Evolutionary conservation across 345 rosid genomes (phyloP), one percentile per base, ranked within the genome.

Genomic region (Combretum micranthum): DNA sequence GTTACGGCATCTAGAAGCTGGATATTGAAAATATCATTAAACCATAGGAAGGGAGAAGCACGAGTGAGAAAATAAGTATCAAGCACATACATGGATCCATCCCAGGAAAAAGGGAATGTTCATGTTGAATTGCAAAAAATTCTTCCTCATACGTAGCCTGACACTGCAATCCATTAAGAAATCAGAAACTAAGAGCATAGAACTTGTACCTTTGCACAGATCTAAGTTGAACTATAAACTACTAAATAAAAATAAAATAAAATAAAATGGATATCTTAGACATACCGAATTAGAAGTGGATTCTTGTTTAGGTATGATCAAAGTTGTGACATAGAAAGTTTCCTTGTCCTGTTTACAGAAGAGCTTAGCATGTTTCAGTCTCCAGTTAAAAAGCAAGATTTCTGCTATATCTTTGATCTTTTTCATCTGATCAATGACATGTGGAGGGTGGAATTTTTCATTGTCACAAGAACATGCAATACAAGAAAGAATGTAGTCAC

Each of bases 231-330:
- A 43, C 44, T 2, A 22, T 20, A 17, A 22, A 16, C 6, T 13
- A 17, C 3, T 15, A 0, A 14, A 42, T 25, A 53, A 46, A 53
- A 18, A 37, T 19, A 39, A 3, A 19, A 43, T 19, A 13, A 56
- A 61, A 57, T 19, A 44, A 6, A 53, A 16, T 52, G 64, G 60
- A 51, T 59, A 20, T 18, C 11, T 15, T n/a, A 75, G 42, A 73
- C 94, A 85, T 68, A 90, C 97, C 18, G 96, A 83, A 71, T 70
- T 82, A 58, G 94, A 78, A 67, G 87, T 83, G 44, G 97, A 80
- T 65, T 83, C 93, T 70, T 90, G 97, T 77, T 87, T 85, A 42
- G 97, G 97, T 72, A 90, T 82, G 50, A 90, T 90, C 69, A 90
- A 75, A 63, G 97, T 87, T 14, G 97, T 90, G 1, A 82, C 97